Conservation (phyloP, 2,329 filamentous ascomycete genomes). For the Neospermospora avenae region DNA sequence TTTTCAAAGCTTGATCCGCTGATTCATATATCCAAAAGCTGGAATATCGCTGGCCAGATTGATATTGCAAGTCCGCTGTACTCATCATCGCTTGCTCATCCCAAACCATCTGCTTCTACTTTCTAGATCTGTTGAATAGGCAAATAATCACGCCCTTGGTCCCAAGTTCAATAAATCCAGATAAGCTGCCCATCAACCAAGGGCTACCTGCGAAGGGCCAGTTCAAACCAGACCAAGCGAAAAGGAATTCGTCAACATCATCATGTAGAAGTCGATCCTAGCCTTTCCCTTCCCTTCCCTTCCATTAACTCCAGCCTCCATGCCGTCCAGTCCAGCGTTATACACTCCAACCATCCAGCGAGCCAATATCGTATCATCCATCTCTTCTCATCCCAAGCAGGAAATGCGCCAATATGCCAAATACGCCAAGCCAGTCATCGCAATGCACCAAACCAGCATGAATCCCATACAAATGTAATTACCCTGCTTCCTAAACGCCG, state of each 20-base stretch:
- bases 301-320: neutral
- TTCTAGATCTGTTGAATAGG: too few relatives aligned
- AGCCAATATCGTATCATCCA: constrained; percentile 2
- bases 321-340: neutral
- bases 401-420: neutral
- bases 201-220: too few relatives aligned
- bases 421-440: neutral
- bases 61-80: too few relatives aligned
- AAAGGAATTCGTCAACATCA: constrained; percentile 15
- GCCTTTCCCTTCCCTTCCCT: neutral
- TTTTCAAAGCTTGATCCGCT: too few relatives aligned
- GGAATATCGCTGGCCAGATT: too few relatives aligned
- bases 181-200: too few relatives aligned
- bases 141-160: too few relatives aligned
- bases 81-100: too few relatives aligned
- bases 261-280: neutral
- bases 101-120: too few relatives aligned
- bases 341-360: neutral
- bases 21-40: too few relatives aligned
- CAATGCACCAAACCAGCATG: constrained; percentile 9
- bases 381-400: neutral
- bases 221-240: neutral
- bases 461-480: neutral
- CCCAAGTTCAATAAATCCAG: too few relatives aligned
- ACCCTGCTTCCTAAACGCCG: constrained; percentile 12